Conservation (phyloP, 352 stramenopile genomes). For the Pythium rhizo-oryzae region DNA sequence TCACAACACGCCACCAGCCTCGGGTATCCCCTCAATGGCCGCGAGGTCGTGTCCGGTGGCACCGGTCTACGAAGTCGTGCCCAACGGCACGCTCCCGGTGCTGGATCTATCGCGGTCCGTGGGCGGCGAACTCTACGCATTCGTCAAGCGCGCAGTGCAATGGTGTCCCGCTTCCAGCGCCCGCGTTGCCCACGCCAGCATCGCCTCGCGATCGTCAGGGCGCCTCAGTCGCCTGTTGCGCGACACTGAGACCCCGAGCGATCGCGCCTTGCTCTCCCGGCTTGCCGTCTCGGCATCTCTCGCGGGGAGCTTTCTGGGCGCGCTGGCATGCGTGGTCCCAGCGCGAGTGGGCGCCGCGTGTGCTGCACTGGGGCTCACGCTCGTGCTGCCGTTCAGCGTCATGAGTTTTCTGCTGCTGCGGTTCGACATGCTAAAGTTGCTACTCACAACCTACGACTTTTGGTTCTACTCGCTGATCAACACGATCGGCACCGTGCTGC, state of each 20-base stretch:
- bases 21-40: background rate
- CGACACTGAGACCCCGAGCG: background rate
- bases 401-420: conserved; percentile 16
- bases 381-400: conserved; percentile 11
- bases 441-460: conserved; percentile 40
- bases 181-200: background rate
- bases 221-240: background rate
- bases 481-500: conserved; percentile 17
- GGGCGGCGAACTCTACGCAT: conserved; percentile 1
- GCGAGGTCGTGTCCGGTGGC: background rate
- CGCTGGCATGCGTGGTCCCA: background rate
- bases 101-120: conserved; percentile 23
- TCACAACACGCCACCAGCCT: background rate
- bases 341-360: background rate
- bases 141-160: background rate
- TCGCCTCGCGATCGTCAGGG: background rate
- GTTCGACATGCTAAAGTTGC: conserved; percentile 31
- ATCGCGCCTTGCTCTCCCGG: background rate
- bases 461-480: conserved; percentile 41
- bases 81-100: conserved; percentile 1
- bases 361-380: conserved; percentile 3
- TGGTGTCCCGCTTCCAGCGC: background rate
- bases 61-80: conserved; percentile 17
- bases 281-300: background rate
- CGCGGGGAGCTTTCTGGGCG: background rate